Evolutionary conservation across 257 asterid genomes (phyloP), one percentile per base, ranked within the genome.

Genomic region (Apocynum venetum): DNA sequence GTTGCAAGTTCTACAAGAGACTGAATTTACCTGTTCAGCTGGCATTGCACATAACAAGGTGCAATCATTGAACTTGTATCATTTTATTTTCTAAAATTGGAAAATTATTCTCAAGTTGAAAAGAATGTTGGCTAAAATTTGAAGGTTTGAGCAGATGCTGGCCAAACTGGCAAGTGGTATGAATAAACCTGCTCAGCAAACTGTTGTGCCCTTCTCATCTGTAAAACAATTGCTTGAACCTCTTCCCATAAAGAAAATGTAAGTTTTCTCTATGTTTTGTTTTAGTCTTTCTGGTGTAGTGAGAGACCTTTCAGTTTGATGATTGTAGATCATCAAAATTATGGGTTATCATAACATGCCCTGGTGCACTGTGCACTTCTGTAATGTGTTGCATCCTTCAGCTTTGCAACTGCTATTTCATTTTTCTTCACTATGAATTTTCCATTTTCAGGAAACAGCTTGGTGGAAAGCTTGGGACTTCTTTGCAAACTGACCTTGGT

Each of bases 21-120:
- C 98, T 57, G 93, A 87, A 83, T 95, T 92, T 80, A 89, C 94
- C 71, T 95, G 98, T 85, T 95, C 98, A 59, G 98, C 98, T 65
- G 98, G 98, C 78, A 83, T 95, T 64, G 98, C 98, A 79, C 98
- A 95, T 82, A 95, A 95, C 86, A 95, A 95, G 96, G 98, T 90
- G 69, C 80, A 55, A 72, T 72, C 64, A 66, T 36, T 73, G 52
- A 51, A 52, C 20, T 71, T 56, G 38, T n/a, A 8, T 74, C 57
- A 10, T 74, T 63, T 25, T 65, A 31, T 11, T 53, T 67, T 40
- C 20, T 47, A 13, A 51, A 51, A 41, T 14, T 8, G 71, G 67
- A 63, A 38, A 43, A 36, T 8, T 71, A 38, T 67, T 69, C 10
- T 46, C 72, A 52, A 20, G 46, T 61, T 56, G 71, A 61, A 44